phyloP scores from a whole-genome alignment of 306 rosid species.

The Castanea mollissima region DNA sequence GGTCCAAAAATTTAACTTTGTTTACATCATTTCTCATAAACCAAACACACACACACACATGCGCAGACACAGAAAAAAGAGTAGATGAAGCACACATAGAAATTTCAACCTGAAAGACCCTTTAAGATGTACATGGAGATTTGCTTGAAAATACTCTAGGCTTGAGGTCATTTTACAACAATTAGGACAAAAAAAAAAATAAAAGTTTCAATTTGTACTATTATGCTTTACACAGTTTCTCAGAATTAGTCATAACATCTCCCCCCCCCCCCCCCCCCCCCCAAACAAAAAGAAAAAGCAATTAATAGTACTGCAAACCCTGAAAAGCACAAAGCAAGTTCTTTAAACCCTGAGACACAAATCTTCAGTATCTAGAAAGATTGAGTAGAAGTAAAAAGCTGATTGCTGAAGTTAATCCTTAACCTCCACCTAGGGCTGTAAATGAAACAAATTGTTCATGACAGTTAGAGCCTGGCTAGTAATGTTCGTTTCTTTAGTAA shows the following conservation, averaged over 20 bases:
- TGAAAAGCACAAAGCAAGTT: background rate
- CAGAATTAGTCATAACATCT: background rate
- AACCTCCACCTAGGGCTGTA: background rate
- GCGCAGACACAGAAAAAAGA: background rate
- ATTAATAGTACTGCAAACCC: background rate
- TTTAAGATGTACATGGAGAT: background rate
- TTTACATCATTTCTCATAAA: background rate
- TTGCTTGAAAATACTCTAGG: too few species aligned
- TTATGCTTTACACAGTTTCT: background rate
- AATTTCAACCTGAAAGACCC: slow-evolving; percentile 21
- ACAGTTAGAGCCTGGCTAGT: too few species aligned
- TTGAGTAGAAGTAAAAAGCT: background rate
- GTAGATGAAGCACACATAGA: slow-evolving; percentile 13
- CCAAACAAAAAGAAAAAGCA: background rate
- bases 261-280: background rate
- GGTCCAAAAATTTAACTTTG: background rate
- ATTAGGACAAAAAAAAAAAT: background rate
- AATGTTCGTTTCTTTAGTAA: too few species aligned
- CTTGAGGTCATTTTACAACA: background rate
- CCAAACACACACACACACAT: background rate
- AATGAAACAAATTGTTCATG: too few species aligned
- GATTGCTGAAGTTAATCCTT: background rate
- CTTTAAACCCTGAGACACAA: background rate
- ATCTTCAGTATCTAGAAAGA: background rate
- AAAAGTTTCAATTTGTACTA: background rate